Evolutionary conservation across 208 protist genomes (phyloP).

Genomic region (Wallacemonas rigidus): DNA sequence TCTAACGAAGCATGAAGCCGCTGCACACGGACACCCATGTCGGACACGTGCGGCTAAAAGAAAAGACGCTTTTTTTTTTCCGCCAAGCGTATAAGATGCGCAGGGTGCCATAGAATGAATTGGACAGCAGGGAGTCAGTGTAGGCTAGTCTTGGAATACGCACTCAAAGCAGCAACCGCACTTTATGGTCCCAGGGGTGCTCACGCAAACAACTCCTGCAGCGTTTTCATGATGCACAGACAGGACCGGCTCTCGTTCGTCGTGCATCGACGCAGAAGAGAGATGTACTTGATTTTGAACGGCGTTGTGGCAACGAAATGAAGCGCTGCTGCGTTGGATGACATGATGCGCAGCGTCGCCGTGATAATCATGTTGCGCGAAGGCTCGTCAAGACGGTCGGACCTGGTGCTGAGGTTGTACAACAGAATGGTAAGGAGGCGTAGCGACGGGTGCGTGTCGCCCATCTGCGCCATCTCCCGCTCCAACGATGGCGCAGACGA

Average conservation of each 20-base stretch:
- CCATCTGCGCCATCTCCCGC: constrained; percentile 25
- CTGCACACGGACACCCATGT: too few relatives aligned
- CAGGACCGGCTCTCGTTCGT: constrained; percentile 73
- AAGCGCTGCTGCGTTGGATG: constrained; percentile 38
- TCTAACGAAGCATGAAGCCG: too few relatives aligned
- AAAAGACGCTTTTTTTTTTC: too few relatives aligned
- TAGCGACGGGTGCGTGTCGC: constrained; percentile 28
- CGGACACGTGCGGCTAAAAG: too few relatives aligned
- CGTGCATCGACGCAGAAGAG: constrained; percentile 36
- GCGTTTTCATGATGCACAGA: constrained; percentile 59
- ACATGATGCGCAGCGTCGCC: constrained; percentile 58
- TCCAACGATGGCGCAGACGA: constrained; percentile 33
- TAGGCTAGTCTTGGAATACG: too few relatives aligned
- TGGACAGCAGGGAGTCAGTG: too few relatives aligned
- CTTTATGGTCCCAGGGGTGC: too few relatives aligned
- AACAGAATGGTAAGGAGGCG: constrained; percentile 61
- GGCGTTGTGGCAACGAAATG: constrained; percentile 34
- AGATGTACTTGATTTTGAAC: constrained; percentile 42
- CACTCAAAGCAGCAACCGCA: too few relatives aligned
- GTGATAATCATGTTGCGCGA: constrained; percentile 76
- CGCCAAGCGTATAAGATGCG: too few relatives aligned
- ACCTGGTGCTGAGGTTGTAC: constrained; percentile 52
- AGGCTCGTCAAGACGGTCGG: constrained; percentile 49
- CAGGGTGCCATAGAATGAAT: too few relatives aligned
- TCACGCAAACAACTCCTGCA: constrained; percentile 42